These are phyloP conservation scores for Neurospora tetrasperma DNA, from an alignment of 495 filamentous ascomycete genomes.

Conservation along the genomic window DNA sequence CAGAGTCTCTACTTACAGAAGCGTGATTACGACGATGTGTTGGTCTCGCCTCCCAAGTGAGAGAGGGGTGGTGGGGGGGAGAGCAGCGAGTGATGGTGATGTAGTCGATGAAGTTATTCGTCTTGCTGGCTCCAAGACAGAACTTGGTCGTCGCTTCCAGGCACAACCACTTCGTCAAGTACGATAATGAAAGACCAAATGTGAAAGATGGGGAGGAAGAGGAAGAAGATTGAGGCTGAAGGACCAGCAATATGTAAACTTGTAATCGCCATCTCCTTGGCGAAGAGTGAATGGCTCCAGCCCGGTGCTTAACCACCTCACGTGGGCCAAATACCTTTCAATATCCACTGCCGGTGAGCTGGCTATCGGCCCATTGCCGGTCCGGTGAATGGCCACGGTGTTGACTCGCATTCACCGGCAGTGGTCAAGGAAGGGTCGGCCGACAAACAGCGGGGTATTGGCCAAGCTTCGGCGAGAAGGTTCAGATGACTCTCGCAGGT, in stretches of 20 bases:
- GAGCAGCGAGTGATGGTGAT: neutral
- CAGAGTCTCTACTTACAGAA: neutral
- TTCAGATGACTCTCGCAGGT: neutral
- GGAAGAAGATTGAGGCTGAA: neutral
- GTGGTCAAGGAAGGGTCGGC: neutral
- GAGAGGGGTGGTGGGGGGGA: neutral
- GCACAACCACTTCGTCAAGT: neutral
- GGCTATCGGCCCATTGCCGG: no score
- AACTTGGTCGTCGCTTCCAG: neutral
- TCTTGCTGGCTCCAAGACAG: neutral
- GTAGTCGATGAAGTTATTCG: neutral
- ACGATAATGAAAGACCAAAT: neutral
- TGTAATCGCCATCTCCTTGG: neutral
- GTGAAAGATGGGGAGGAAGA: neutral
- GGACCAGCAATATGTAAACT: neutral
- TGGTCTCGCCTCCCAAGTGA: neutral
- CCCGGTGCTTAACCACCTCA: neutral
- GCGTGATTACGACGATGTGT: neutral
- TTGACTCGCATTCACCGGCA: neutral
- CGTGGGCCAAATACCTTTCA: no score
- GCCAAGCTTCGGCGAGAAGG: neutral
- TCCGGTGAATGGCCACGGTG: neutral
- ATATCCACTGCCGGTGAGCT: no score
- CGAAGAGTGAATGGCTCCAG: neutral
- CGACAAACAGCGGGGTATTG: neutral